Evolutionary conservation across 2,329 filamentous ascomycete species (phyloP).

Genomic region (Scytalidium sp.): DNA sequence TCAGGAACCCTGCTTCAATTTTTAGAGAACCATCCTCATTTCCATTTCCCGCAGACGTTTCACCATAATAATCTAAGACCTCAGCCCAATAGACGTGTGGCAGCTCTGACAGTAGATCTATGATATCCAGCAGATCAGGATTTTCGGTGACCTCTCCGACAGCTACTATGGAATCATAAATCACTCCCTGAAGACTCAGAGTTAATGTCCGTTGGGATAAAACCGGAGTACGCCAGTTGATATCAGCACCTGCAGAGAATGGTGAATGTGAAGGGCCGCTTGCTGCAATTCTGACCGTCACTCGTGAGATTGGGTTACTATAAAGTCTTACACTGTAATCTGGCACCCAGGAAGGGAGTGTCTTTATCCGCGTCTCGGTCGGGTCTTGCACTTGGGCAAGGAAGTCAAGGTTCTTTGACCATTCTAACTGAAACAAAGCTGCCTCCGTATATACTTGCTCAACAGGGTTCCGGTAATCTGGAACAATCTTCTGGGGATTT

Average conservation of each 20-base stretch:
- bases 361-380: slow-evolving; percentile 4
- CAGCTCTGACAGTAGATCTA: neutral
- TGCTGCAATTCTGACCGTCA: neutral
- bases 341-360: slow-evolving; percentile 11
- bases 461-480: slow-evolving; percentile 9
- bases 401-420: slow-evolving; percentile 5
- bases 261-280: neutral
- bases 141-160: neutral
- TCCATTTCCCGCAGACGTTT: neutral
- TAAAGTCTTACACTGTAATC: slow-evolving; percentile 1
- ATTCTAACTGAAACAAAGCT: slow-evolving; percentile 5
- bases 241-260: neutral
- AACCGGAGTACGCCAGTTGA: neutral
- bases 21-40: neutral
- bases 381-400: slow-evolving; percentile 6
- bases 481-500: neutral
- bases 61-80: neutral
- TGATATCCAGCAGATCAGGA: neutral
- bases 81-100: neutral
- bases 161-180: neutral
- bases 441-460: slow-evolving; percentile 7
- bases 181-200: neutral
- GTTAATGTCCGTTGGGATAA: neutral
- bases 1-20: neutral
- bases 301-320: neutral